Conservation (phyloP, 345 rosid genomes). For the Arabidopsis suecica region DNA sequence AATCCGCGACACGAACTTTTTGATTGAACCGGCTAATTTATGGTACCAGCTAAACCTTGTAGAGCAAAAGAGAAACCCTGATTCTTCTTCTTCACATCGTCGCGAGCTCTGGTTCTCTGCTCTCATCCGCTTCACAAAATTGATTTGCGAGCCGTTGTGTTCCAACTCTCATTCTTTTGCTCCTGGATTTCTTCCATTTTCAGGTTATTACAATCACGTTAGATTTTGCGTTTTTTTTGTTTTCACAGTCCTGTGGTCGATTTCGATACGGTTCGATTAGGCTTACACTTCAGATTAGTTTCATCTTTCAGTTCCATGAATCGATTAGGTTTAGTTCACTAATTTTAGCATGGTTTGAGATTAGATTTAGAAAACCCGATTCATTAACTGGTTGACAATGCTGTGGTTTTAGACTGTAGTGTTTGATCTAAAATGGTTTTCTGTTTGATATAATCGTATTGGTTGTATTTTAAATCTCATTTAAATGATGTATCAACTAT, state of each 20-base stretch:
- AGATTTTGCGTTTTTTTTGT: background rate
- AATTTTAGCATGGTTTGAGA: background rate
- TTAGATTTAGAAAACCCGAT: background rate
- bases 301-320: slow-evolving; percentile 11
- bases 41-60: slow-evolving; percentile 8
- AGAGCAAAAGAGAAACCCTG: slow-evolving; percentile 29
- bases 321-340: slow-evolving; percentile 1
- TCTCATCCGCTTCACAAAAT: slow-evolving; percentile 16
- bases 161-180: background rate
- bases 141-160: slow-evolving; percentile 1
- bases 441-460: background rate
- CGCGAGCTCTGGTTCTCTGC: slow-evolving; percentile 5
- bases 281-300: slow-evolving; percentile 16
- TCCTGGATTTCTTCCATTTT: background rate
- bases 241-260: background rate
- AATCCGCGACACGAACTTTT: background rate
- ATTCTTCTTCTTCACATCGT: slow-evolving; percentile 19
- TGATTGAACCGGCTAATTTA: slow-evolving; percentile 9
- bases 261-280: background rate
- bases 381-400: slow-evolving; percentile 15
- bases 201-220: background rate
- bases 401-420: slow-evolving; percentile 17
- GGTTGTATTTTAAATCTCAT: background rate
- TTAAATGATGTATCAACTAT: background rate
- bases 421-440: slow-evolving; percentile 7